phyloP scores from a whole-genome alignment of 2,329 filamentous ascomycete genomes.

The Leptodontidium sp. region DNA sequence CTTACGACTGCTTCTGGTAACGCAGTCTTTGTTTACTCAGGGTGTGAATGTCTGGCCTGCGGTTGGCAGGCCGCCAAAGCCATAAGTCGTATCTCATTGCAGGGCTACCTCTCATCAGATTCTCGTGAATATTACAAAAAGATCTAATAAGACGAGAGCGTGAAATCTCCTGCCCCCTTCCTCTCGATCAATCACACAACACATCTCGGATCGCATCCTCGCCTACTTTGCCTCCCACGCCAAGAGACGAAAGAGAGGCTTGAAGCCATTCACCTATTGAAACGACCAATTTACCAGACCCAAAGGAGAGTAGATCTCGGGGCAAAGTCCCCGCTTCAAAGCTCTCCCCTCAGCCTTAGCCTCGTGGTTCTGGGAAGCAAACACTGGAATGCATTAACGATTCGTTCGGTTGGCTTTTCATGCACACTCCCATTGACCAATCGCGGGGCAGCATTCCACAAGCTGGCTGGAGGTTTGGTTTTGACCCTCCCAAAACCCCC shows the following conservation, averaged over 20 bases:
- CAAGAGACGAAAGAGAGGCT: not conserved
- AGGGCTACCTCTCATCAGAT: too few species aligned
- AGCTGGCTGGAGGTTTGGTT: slow-evolving; percentile 2
- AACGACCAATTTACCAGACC: slow-evolving; percentile 9
- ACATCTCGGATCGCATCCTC: too few species aligned
- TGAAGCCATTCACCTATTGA: slow-evolving; percentile 13
- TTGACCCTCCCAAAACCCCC: not conserved
- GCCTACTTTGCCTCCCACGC: too few species aligned
- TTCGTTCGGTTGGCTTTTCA: slow-evolving; percentile 3
- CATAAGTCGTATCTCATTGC: too few species aligned
- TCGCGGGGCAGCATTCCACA: not conserved
- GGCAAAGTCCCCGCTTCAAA: not conserved
- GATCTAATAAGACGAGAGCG: too few species aligned
- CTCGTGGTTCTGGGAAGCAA: not conserved
- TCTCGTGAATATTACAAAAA: too few species aligned
- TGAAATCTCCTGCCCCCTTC: too few species aligned
- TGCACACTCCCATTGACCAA: not conserved
- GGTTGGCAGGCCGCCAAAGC: too few species aligned
- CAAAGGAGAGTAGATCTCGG: not conserved
- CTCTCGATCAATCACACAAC: too few species aligned
- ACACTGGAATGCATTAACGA: not conserved
- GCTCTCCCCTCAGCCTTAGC: not conserved
- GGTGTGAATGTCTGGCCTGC: too few species aligned
- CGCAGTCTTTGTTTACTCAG: too few species aligned
- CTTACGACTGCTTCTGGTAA: too few species aligned